A percentile compares a stretch with the other conserved stretches of the same genome.
phyloP scores from a whole-genome alignment of 805 yeast genomes.

The Blastobotrys muscicola region DNA sequence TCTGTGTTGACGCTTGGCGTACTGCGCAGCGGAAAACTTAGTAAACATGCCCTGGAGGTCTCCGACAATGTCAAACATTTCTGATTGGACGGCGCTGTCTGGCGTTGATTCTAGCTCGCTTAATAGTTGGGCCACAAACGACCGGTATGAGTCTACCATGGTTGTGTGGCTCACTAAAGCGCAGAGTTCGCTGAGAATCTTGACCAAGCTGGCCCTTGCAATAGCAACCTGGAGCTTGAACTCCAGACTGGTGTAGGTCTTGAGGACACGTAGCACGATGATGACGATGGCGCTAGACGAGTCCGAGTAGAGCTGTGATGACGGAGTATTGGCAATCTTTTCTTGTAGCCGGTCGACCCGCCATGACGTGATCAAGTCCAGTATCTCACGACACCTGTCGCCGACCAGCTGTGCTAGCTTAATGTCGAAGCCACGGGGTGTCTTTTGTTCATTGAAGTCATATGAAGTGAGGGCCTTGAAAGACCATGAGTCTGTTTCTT shows the following conservation, averaged over 20 bases:
- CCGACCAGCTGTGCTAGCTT: conserved; percentile 22
- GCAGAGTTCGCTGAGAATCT: conserved; percentile 24
- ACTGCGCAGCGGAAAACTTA: conserved; percentile 9
- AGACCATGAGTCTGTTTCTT: conserved; percentile 24
- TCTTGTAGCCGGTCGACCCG: conserved; percentile 19
- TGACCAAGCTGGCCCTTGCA: conserved; percentile 23
- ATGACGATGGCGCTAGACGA: conserved; percentile 23
- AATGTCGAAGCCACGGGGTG: conserved; percentile 18
- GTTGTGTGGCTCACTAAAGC: conserved; percentile 12
- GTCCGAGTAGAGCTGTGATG: conserved; percentile 15
- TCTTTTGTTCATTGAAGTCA: conserved; percentile 19
- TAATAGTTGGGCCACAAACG: conserved; percentile 22
- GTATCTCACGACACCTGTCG: conserved; percentile 16
- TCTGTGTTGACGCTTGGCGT: too few relatives aligned
- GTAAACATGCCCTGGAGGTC: conserved; percentile 24
- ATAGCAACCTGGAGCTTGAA: conserved; percentile 22
- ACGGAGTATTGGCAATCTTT: conserved; percentile 17
- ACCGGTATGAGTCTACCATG: conserved; percentile 18
- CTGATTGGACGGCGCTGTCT: conserved; percentile 19
- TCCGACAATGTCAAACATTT: conserved; percentile 23
- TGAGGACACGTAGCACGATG: conserved; percentile 22
- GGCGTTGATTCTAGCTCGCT: conserved; percentile 22
- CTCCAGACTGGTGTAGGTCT: conserved; percentile 20
- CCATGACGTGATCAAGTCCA: conserved; percentile 21
- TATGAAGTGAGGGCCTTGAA: conserved; percentile 19